Base-by-base conservation (phyloP, 2,329 filamentous ascomycete species). In the Fusarium pininemorale region DNA sequence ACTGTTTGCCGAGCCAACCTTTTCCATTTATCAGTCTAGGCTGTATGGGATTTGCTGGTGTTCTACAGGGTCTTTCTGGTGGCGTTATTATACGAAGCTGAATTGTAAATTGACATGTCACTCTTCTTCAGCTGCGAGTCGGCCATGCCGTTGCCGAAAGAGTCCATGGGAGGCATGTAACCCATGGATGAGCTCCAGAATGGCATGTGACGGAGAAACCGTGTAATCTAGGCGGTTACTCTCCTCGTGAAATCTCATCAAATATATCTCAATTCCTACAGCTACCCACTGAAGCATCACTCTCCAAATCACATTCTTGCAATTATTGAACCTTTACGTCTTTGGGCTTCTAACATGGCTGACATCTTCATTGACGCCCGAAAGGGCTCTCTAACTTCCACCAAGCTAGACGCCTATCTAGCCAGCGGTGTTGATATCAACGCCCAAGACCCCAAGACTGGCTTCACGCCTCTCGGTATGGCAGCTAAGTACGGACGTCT, bases 171-270 rank as follows among this genome's bases (percentile, higher is more conserved):
- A 7, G 20, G 30, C 4, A 35, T 37, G n/a, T 3, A 11, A 11
- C 16, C 2, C 12, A 3, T 3, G 2, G 6, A 14, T 14, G 4
- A 51, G 16, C n/a, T 50, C 7, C 3, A 12, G 10, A 35, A 5
- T 37, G 4, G 16, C 48, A 51, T 37, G 48, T 53, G 30, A 35
- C 12, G 0, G 28, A 24, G 12, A 10, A 2, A 18, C 4, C 4
- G 11, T 35, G 48, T 5, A 20, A 5, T 35, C 11, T 9, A 5
- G 22, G 7, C 8, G 15, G 1, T 51, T 20, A 18, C 9, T 18
- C 20, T n/a, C 15, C 11, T 51, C 12, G 30, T 11, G 16, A 24
- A 15, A 13, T 53, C 11, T 3, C 3, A 11, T 37, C 35, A 28
- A 14, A 28, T 54, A 54, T 39, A 54, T 54, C 20, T 54, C 35